These are phyloP conservation scores for Pachyrhizus erosus DNA, from an alignment of 306 rosid species.

Conservation along the genomic window DNA sequence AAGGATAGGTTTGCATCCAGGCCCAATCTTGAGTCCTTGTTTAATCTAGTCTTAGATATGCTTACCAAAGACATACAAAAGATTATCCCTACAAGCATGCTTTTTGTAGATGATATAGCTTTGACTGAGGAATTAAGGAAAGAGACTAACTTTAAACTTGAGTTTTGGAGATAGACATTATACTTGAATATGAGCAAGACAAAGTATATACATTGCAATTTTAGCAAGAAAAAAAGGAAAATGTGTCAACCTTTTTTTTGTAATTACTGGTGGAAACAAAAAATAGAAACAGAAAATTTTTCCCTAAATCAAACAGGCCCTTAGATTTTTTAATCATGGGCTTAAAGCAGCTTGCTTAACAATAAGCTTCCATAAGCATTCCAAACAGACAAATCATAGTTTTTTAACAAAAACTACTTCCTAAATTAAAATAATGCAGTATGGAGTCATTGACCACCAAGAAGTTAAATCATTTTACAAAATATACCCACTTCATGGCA, in stretches of 20 bases:
- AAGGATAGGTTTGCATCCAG: background rate
- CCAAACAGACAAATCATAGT: slow-evolving; percentile 13
- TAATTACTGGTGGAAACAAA: background rate
- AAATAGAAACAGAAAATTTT: background rate
- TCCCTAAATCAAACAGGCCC: background rate
- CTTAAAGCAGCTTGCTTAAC: background rate
- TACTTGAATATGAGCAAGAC: background rate
- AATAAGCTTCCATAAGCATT: background rate
- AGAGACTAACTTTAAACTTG: background rate
- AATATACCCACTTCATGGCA: slow-evolving; percentile 19
- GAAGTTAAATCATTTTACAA: slow-evolving; percentile 8
- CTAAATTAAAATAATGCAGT: slow-evolving; percentile 15
- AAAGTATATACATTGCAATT: background rate
- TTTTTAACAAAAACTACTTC: background rate
- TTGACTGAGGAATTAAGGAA: background rate
- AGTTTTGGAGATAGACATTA: background rate
- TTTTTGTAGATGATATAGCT: background rate
- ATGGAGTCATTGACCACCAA: background rate
- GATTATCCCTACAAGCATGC: background rate
- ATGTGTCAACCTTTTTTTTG: background rate
- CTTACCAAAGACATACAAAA: background rate
- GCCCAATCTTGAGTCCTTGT: background rate
- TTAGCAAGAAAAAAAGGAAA: background rate
- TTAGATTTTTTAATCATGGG: background rate
- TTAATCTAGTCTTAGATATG: background rate